Evolutionary conservation across 2,329 filamentous ascomycete genomes (phyloP), one percentile per base, ranked within the genome.

Genomic region (Chrysosporium queenslandicum): DNA sequence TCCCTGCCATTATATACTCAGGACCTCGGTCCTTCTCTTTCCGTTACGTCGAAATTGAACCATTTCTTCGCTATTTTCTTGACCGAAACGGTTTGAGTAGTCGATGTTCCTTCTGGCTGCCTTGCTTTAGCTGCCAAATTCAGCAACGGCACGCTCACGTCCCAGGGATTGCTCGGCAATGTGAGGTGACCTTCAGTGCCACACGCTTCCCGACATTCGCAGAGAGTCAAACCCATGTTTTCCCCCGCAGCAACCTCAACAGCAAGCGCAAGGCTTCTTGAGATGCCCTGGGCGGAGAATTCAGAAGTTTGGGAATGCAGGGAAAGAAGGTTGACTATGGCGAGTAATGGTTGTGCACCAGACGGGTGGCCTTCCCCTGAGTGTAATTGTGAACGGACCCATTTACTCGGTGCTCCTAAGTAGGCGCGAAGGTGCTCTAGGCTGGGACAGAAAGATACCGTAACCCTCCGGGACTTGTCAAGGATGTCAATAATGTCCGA

Each of bases 361-460:
- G 53, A 50, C 32, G 53, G 42, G n/a, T 20, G 30, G 49, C 21
- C 39, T 11, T 42, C 18, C 14, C 43, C 5, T 23, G 48, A 21
- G 2, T 34, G 29, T n/a, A 29, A 39, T 29, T n/a, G 32, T 23
- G 37, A 37, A 53, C 41, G 4, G 40, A 23, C 32, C 41, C 43
- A 5, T 43, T 40, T 27, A 23, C 25, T 12, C 32, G 48, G 48
- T 46, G 14, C 4, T 29, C 34, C 74, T 16, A 96, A 74, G 61
- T 84, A 87, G 32, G 87, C 87, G 50, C 87, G 83, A 5, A 95
- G 77, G 65, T 86, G 82, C 20, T 85, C 81, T 50, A 92, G 77
- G 2, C 85, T 87, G 0, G 87, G 81, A 51, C 81, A 78, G 68
- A 94, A 96, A 32, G 80, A 71, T 7, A 90, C 67, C 51, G 79